Base-by-base conservation (phyloP, 768 basidiomycete genomes). In the Phanerochaete carnosa region DNA sequence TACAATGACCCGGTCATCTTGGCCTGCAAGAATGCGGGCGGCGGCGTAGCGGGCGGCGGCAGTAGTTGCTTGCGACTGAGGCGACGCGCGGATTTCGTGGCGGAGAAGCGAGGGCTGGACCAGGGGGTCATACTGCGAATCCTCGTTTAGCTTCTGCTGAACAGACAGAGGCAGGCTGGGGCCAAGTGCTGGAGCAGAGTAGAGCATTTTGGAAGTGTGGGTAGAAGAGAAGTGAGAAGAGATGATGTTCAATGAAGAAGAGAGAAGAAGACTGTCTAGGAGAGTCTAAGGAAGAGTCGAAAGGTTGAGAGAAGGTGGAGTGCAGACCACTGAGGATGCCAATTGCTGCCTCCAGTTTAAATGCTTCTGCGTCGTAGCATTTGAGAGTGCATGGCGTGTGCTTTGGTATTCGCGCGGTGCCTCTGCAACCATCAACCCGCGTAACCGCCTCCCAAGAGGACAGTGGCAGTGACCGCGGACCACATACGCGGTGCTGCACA, bases 81-180 rank as follows among this genome's bases (percentile, higher is more conserved):
- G 66, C 19, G 88, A 77, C 3, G 92, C 86, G 1, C 83, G 82
- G 56, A 98, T 83, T 66, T 98, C 95, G 63, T 95, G 89, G 61
- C 90, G 82, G 57, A 99, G 87, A 54, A 98, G 79, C 1, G 92
- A 91, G 6, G 95, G 96, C 68, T 95, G 93, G 61, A 97, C 87
- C 45, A 98, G 84, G n/a, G 96, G 95, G 66, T 98, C 95, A 72
- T 98, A 96, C 92, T 95, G 68, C 23, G 53, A 35, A 45, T 32
- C 32, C 45, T 58, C 52, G 50, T 6, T 62, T 22, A 57, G 61
- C 55, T 37, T 49, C 15, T 32, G 47, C 13, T 43, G 32, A 45
- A 33, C 33, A 53, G 55, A 26, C 29, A 57, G 62, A 51, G 35
- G 57, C 32, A 49, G 55, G 15, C 23, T 8, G 50, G 28, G 39